Conservation (phyloP, 768 basidiomycete genomes). For the Clitopilus hobsonii region DNA sequence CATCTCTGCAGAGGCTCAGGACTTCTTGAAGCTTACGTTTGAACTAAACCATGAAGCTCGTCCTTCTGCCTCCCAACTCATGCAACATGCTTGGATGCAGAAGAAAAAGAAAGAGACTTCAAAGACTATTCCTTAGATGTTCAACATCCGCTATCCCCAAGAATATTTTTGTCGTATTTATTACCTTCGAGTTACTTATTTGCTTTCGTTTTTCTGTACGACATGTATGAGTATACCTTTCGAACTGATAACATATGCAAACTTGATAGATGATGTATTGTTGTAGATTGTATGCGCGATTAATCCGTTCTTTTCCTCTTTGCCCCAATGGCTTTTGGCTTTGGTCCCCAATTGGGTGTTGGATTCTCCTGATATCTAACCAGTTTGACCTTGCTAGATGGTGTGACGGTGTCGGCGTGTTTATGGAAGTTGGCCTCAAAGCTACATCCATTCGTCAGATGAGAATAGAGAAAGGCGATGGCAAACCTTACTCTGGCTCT, state of each 20-base stretch:
- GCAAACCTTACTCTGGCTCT: conserved; percentile 63
- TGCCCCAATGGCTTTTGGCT: conserved; percentile 46
- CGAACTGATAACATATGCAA: not conserved
- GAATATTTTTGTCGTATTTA: conserved; percentile 7
- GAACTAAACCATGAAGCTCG: conserved; percentile 78
- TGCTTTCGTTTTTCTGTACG: not conserved
- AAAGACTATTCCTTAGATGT: conserved; percentile 8
- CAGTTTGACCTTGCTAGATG: conserved; percentile 65
- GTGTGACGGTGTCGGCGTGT: conserved; percentile 61
- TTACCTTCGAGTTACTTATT: not conserved
- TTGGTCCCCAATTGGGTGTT: conserved; percentile 90
- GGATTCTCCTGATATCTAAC: conserved; percentile 93
- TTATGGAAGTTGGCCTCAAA: conserved; percentile 67
- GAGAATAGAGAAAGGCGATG: conserved; percentile 1
- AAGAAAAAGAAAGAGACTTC: conserved; percentile 27
- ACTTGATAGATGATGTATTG: not conserved
- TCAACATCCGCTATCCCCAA: conserved; percentile 4
- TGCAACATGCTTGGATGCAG: conserved; percentile 70
- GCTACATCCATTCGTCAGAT: conserved; percentile 30
- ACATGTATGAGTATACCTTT: not conserved
- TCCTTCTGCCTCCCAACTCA: conserved; percentile 72
- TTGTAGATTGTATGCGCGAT: conserved; percentile 6
- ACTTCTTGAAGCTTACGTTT: conserved; percentile 84
- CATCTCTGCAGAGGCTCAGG: conserved; percentile 83
- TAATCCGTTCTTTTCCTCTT: conserved; percentile 38